phyloP scores from a whole-genome alignment of 257 asterid species.

The Plectranthus barbatus region DNA sequence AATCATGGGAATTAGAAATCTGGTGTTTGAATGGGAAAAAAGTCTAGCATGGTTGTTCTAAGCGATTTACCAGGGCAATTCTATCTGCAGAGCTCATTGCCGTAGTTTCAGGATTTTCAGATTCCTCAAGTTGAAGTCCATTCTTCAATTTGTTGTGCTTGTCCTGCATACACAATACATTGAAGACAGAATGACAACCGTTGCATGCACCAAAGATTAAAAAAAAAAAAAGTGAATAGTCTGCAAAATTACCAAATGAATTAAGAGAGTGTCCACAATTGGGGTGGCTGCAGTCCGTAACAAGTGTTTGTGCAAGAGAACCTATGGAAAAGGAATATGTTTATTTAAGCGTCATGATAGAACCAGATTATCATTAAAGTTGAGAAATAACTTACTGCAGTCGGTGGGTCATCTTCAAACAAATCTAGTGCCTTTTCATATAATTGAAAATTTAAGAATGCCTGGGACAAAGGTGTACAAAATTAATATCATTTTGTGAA shows the following conservation, averaged over 20 bases:
- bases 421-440: slow-evolving; percentile 88
- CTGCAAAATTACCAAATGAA: slow-evolving; percentile 57
- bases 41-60: slow-evolving; percentile 10
- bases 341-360: not conserved
- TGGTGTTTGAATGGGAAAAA: slow-evolving; percentile 12
- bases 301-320: slow-evolving; percentile 81
- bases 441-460: slow-evolving; percentile 73
- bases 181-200: slow-evolving; percentile 1
- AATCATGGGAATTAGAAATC: slow-evolving; percentile 1
- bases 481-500: slow-evolving; percentile 8
- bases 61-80: slow-evolving; percentile 47
- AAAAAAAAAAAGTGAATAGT: slow-evolving; percentile 4
- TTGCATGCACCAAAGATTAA: slow-evolving; percentile 10
- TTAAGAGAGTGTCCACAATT: slow-evolving; percentile 64
- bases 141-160: slow-evolving; percentile 57
- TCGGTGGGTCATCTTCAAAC: slow-evolving; percentile 86
- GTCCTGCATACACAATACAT: slow-evolving; percentile 45
- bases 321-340: slow-evolving; percentile 29
- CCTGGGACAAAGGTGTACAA: slow-evolving; percentile 34
- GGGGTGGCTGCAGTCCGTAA: slow-evolving; percentile 70
- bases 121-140: slow-evolving; percentile 68
- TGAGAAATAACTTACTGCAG: slow-evolving; percentile 49
- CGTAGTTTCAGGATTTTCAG: slow-evolving; percentile 46
- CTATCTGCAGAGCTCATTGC: slow-evolving; percentile 63
- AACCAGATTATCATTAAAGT: slow-evolving; percentile 3